A percentile compares a stretch with the other conserved stretches of the same genome.
Evolutionary conservation across 139 green algal species (phyloP).

Genomic region (Tetradesmus obliquus): DNA sequence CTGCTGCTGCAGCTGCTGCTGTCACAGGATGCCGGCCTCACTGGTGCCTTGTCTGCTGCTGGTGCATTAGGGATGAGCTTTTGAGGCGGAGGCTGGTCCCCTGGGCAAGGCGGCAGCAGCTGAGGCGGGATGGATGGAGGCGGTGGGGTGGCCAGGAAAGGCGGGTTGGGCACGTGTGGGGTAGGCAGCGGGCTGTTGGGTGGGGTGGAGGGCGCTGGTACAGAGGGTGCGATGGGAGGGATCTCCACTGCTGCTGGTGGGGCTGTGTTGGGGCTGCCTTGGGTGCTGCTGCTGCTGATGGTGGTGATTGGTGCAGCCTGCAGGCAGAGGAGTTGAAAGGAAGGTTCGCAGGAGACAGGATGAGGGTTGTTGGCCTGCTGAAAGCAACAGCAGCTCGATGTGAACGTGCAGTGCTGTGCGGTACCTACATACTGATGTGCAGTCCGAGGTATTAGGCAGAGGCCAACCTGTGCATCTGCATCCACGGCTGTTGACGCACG

Average conservation of each 20-base stretch:
- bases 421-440: not conserved
- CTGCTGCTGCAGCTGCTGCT: not conserved
- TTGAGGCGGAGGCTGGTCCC: not conserved
- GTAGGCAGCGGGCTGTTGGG: constrained; percentile 1
- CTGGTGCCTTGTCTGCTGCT: not conserved
- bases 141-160: constrained; percentile 5
- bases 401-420: not conserved
- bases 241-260: not conserved
- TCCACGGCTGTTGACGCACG: too few species aligned
- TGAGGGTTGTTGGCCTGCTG: too few species aligned
- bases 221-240: not conserved
- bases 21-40: not conserved
- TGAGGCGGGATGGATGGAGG: constrained; percentile 17
- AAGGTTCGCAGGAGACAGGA: not conserved
- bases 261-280: not conserved
- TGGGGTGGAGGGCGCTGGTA: not conserved
- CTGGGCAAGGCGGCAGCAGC: constrained; percentile 11
- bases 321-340: not conserved
- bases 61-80: constrained; percentile 18
- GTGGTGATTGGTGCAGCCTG: not conserved
- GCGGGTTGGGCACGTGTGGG: not conserved
- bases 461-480: too few species aligned
- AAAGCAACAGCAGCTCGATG: not conserved
- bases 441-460: too few species aligned
- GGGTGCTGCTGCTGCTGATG: not conserved